Evolutionary conservation across 257 asterid species (phyloP).

Genomic region (Misopates orontium): DNA sequence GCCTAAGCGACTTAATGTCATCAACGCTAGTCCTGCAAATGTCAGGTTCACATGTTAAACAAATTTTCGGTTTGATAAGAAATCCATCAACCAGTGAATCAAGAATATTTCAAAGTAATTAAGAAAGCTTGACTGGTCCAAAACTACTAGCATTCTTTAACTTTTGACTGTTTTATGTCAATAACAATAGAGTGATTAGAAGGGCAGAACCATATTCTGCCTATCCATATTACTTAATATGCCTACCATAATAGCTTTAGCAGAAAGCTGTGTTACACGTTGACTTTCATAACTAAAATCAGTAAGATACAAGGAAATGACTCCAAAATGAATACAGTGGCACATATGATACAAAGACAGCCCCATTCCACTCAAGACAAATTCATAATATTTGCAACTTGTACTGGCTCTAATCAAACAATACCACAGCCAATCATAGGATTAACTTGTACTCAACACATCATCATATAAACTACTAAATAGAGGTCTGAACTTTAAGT

Average conservation of each 20-base stretch:
- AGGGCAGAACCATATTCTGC: neutral
- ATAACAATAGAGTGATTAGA: neutral
- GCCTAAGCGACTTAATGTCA: conserved; percentile 68
- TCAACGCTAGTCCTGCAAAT: conserved; percentile 70
- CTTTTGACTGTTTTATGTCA: neutral
- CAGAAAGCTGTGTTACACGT: neutral
- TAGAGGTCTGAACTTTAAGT: neutral
- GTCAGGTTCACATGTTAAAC: conserved; percentile 14
- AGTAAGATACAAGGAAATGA: neutral
- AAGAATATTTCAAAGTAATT: too few relatives aligned
- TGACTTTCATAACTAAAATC: neutral
- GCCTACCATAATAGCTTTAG: neutral
- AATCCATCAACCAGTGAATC: neutral
- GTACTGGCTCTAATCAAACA: neutral
- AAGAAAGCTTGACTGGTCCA: neutral
- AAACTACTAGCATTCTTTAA: neutral
- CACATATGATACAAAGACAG: neutral
- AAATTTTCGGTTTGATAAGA: conserved; percentile 1
- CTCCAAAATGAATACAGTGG: too few relatives aligned
- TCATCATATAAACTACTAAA: neutral
- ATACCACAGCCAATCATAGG: neutral
- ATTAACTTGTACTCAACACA: neutral
- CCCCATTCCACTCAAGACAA: neutral
- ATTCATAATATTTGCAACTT: neutral
- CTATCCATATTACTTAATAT: neutral